These are phyloP conservation scores for Termitomyces sp. DNA, from an alignment of 768 basidiomycete species.

Conservation along the genomic window DNA sequence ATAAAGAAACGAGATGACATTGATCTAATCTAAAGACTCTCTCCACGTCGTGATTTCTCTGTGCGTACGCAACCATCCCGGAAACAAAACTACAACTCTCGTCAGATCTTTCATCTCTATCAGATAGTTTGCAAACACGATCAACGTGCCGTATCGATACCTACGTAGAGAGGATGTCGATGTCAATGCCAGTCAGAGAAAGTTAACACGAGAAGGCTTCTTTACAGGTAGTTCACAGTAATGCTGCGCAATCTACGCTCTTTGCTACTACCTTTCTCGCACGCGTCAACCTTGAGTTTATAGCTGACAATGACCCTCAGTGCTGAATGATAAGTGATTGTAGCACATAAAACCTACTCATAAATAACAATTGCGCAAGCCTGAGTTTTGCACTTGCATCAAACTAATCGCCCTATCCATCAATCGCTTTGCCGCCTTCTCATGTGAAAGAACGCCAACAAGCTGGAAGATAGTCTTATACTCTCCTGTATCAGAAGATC, in stretches of 20 bases:
- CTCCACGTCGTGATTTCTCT: constrained; percentile 78
- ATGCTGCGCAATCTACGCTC: constrained; percentile 70
- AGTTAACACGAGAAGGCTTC: neutral
- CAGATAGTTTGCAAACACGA: constrained; percentile 94
- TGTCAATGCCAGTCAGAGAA: neutral
- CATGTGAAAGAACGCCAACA: constrained; percentile 87
- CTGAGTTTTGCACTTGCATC: constrained; percentile 96
- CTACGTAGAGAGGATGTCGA: constrained; percentile 32
- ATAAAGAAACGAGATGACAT: neutral
- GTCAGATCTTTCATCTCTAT: constrained; percentile 59
- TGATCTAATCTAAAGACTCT: constrained; percentile 37
- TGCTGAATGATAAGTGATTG: neutral
- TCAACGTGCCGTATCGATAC: constrained; percentile 87
- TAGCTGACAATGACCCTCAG: constrained; percentile 50
- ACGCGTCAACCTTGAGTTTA: constrained; percentile 86
- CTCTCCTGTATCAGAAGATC: constrained; percentile 59
- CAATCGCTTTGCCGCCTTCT: constrained; percentile 88
- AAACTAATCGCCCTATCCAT: constrained; percentile 87
- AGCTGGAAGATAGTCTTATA: constrained; percentile 97
- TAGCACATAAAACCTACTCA: constrained; percentile 54
- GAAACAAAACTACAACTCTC: constrained; percentile 54
- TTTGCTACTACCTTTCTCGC: constrained; percentile 76
- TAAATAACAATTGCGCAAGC: constrained; percentile 94
- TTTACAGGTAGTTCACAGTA: constrained; percentile 86
- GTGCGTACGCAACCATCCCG: constrained; percentile 79